These are phyloP conservation scores for Alternaria metachromatica DNA, from an alignment of 2,329 filamentous ascomycete species.

Conservation along the genomic window DNA sequence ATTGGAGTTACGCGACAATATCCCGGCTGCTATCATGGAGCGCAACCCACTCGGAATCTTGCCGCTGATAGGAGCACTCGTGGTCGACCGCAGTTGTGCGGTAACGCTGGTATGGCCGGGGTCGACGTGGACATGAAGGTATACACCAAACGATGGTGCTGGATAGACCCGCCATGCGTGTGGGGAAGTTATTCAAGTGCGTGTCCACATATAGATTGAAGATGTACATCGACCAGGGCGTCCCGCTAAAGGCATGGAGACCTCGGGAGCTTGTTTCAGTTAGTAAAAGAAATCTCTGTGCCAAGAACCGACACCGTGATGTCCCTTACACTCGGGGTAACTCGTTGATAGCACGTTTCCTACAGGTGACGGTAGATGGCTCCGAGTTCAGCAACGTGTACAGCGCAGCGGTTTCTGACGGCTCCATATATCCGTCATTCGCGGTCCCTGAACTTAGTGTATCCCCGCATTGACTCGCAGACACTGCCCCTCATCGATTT, in stretches of 20 bases:
- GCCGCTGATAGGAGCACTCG: not conserved
- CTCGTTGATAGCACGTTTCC: conserved; percentile 8
- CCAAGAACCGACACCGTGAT: conserved; percentile 24
- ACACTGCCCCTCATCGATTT: conserved; percentile 23
- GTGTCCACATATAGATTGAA: conserved; percentile 4
- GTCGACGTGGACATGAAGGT: conserved; percentile 1
- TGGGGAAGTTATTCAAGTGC: conserved; percentile 6
- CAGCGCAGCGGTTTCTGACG: conserved; percentile 13
- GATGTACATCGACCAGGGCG: conserved; percentile 2
- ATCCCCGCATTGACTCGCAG: conserved; percentile 7
- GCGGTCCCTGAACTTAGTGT: conserved; percentile 26
- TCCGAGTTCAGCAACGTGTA: conserved; percentile 5
- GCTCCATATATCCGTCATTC: conserved; percentile 2
- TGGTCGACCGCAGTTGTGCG: not conserved
- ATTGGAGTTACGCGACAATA: conserved; percentile 28
- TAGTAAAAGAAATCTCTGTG: conserved; percentile 27
- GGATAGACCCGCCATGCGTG: not conserved
- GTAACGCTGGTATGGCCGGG: not conserved
- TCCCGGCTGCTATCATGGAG: conserved; percentile 15
- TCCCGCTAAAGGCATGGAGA: conserved; percentile 17
- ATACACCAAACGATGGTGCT: not conserved
- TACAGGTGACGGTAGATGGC: conserved; percentile 7
- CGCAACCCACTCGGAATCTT: not conserved
- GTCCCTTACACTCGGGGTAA: conserved; percentile 11
- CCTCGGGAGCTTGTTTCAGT: conserved; percentile 25